Evolutionary conservation across 116 monocot species (phyloP), one percentile per base, ranked within the genome.

Genomic region (Iris pallida): DNA sequence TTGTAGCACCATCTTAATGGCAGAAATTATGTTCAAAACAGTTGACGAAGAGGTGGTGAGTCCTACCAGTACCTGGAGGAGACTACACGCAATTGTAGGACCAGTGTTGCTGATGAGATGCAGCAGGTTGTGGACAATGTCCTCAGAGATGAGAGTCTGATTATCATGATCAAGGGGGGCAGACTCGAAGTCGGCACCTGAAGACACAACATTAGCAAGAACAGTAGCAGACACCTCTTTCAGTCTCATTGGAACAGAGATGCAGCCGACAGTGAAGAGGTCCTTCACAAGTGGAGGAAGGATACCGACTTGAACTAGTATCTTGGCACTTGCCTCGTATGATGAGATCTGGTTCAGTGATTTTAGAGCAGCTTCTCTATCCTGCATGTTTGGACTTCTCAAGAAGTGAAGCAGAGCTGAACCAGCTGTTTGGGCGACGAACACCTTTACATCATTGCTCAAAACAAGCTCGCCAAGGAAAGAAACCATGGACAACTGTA

Each of bases 91-190:
- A 15, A 90, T 97, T 64, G 92, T 79, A 47, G 97, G 92, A 11
- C 97, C 97, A 7, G 87, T 89, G 75, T 97, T 97, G 78, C 85
- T 97, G 61, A 89, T 87, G n/a, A 97, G 89, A 75, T 92, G 87
- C 40, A 97, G 83, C 1, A 97, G 78, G 64, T 82, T 96, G 78
- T 92, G 92, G 60, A 97, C 71, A 64, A 85, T 71, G 47, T 86
- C 77, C 57, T 97, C 96, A 8, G 89, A 92, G 16, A 92, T 80
- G 46, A 97, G 70, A 8, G 92, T 97, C 20, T 79, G 76, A 20
- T 64, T 43, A 1, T 73, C 65, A 49, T 78, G 57, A 43, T 77
- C 83, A 46, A 97, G 81, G 8, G 79, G 76, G 48, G 87, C 81
- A n/a, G 82, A 63, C 44, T 82, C 77, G 64, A 92, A 72, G 66